Evolutionary conservation across 2,329 filamentous ascomycete species (phyloP).

Genomic region (Apiospora aurea): DNA sequence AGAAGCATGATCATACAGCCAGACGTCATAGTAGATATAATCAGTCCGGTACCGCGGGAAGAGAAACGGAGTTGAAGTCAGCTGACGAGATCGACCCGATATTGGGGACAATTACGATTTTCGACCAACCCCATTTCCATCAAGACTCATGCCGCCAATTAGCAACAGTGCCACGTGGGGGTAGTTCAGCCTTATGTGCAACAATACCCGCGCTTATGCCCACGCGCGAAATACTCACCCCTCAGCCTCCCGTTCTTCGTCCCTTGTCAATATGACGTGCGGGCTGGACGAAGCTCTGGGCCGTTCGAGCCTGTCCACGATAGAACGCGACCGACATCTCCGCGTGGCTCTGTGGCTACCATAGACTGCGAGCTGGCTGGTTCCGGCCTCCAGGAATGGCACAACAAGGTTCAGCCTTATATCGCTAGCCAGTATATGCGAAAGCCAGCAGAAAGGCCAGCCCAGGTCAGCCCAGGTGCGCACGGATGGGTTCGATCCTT

Average conservation of each 20-base stretch:
- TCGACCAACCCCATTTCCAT: neutral
- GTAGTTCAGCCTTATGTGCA: neutral
- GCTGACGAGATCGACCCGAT: slow-evolving; percentile 6
- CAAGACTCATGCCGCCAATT: neutral
- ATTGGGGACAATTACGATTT: neutral
- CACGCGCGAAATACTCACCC: neutral
- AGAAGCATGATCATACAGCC: neutral
- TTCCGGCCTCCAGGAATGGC: neutral
- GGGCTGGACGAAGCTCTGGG: neutral
- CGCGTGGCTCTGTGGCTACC: neutral
- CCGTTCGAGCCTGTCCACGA: neutral
- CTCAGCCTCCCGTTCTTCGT: neutral
- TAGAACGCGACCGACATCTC: neutral
- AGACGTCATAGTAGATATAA: slow-evolving; percentile 14
- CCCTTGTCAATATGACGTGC: slow-evolving; percentile 2
- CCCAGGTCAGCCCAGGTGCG: neutral
- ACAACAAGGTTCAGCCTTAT: neutral
- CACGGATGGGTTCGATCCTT: neutral
- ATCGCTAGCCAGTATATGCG: neutral
- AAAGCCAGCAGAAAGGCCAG: neutral
- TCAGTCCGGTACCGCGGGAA: neutral
- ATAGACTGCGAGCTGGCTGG: neutral
- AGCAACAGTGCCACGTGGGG: neutral
- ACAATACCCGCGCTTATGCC: neutral
- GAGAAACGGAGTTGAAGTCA: neutral